Evolutionary conservation across 257 asterid genomes (phyloP), one percentile per base, ranked within the genome.

Genomic region (Vinca minor): DNA sequence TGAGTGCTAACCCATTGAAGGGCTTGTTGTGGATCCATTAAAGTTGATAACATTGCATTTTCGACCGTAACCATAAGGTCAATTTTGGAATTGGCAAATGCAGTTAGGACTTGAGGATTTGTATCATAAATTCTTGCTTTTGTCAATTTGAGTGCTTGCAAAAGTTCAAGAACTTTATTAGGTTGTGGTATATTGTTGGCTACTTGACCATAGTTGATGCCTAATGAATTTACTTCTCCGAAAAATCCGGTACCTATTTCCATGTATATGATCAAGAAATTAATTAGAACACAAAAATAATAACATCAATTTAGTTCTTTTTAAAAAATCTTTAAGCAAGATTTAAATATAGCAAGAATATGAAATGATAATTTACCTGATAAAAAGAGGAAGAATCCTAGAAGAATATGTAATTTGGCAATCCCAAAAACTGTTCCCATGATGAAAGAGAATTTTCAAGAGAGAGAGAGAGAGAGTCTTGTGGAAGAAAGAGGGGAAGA

Each of bases 71-170:
- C 95, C n/a, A 87, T 74, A 1, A 92, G 76, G 25, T 87, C 95
- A 12, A 89, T 46, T 66, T 65, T 73, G 20, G 98, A 81, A 74
- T 85, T 77, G 17, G 93, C 95, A 46, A 88, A 92, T 45, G 96
- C 74, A 1, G 83, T 44, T 21, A 92, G 66, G 15, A 88, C 66
- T 61, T 77, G 80, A 6, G 95, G 95, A 46, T 92, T 84, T 0
- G 98, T 87, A 71, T 92, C 98, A 73, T 88, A 92, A 65, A 92
- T 88, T 71, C 95, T 73, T n/a, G 95, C 81, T 63, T 84, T 85
- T 2, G 91, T 70, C 8, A 92, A 63, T 73, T 69, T 75, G 0
- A 83, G 82, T 0, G 93, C 81, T n/a, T 79, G 84, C 14, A 92
- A 67, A 63, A 92, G 90, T 4, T 79, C 71, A 2, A 85, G 82